Conservation (phyloP, 1,284 basidiomycete genomes). For the Phlebopus sp. region DNA sequence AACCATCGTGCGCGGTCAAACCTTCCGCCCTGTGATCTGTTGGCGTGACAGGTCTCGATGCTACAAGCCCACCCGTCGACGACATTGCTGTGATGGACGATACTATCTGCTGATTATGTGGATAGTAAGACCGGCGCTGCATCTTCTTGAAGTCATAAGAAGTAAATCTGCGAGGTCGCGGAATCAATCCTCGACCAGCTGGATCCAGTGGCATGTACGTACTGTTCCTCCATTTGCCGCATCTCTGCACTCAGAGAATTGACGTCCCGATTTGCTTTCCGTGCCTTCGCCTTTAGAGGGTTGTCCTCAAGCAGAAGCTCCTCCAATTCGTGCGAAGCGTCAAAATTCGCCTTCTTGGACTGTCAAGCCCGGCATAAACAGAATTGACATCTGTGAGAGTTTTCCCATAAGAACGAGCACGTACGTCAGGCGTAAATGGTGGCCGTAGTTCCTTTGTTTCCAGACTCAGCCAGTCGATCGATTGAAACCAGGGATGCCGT, state of each 20-base stretch:
- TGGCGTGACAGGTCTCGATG: constrained; percentile 49
- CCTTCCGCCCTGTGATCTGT: constrained; percentile 24
- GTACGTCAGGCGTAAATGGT: constrained; percentile 90
- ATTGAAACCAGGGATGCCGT: constrained; percentile 82
- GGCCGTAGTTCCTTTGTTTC: constrained; percentile 78
- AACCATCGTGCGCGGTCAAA: constrained; percentile 17
- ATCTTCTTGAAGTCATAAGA: constrained; percentile 84
- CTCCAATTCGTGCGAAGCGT: constrained; percentile 98
- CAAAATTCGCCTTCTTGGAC: constrained; percentile 98
- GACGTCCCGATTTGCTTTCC: constrained; percentile 86
- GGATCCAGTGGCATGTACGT: constrained; percentile 32
- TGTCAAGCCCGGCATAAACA: constrained; percentile 31
- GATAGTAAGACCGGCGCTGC: constrained; percentile 80
- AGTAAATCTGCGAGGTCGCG: constrained; percentile 52
- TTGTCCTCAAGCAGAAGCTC: constrained; percentile 96
- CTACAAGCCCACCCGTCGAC: constrained; percentile 40
- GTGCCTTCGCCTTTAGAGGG: constrained; percentile 90
- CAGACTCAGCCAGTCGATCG: constrained; percentile 85
- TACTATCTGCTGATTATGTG: constrained; percentile 67
- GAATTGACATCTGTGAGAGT: constrained; percentile 4
- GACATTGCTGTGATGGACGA: constrained; percentile 45
- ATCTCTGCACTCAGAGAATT: constrained; percentile 83
- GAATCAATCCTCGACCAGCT: not conserved
- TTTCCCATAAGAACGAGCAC: constrained; percentile 27
- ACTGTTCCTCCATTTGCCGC: constrained; percentile 98